Conservation (phyloP, 23 red algal species). For the Gracilariopsis chorda region DNA sequence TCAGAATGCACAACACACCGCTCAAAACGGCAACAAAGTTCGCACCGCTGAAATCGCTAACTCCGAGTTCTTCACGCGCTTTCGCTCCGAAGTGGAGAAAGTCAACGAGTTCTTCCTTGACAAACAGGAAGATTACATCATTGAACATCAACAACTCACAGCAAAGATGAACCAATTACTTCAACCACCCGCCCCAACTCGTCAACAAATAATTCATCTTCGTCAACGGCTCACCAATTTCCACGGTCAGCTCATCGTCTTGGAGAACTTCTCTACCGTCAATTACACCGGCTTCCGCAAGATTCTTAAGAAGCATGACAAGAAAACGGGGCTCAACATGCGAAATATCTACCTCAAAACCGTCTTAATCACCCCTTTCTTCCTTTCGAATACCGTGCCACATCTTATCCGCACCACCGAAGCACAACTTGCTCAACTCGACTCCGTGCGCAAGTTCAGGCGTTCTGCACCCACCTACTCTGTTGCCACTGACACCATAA, state of each 20-base stretch:
- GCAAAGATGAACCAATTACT: conserved; percentile 40
- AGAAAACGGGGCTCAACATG: conserved; percentile 85
- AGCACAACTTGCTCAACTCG: conserved; percentile 27
- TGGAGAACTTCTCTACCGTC: conserved; percentile 89
- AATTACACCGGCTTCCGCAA: conserved; percentile 99
- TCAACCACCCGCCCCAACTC: not conserved
- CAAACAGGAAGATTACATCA: conserved; percentile 94
- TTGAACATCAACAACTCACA: conserved; percentile 52
- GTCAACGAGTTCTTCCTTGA: conserved; percentile 99
- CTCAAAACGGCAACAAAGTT: not conserved
- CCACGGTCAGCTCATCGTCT: conserved; percentile 66
- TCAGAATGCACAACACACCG: not conserved
- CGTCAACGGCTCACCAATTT: conserved; percentile 72
- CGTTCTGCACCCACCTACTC: not conserved
- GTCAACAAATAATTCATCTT: conserved; percentile 44
- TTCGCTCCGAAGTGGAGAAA: conserved; percentile 86
- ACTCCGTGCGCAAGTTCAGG: conserved; percentile 47
- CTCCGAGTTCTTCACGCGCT: conserved; percentile 62
- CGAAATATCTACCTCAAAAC: conserved; percentile 78
- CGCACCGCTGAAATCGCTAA: not conserved
- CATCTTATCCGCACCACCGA: conserved; percentile 51
- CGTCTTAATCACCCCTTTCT: conserved; percentile 79
- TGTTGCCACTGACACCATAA: not conserved
- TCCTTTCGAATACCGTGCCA: conserved; percentile 59
- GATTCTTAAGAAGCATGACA: conserved; percentile 98